phyloP scores from a whole-genome alignment of 2,329 filamentous ascomycete genomes.

The Aureobasidium sp. region DNA sequence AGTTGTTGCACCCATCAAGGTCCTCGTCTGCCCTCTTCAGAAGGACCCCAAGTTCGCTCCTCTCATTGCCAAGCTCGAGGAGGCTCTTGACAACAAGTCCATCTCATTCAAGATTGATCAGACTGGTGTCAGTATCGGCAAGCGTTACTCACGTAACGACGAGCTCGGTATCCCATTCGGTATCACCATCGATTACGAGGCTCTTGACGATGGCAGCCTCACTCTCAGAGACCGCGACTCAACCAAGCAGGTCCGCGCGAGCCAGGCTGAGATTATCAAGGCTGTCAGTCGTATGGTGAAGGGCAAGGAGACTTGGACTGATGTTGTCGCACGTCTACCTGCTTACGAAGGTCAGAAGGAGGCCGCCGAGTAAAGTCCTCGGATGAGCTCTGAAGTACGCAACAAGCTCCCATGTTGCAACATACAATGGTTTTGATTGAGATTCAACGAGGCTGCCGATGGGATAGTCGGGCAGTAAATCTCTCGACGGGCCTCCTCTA shows the following conservation, averaged over 20 bases:
- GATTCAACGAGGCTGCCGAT: not conserved
- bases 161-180: conserved; percentile 95
- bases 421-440: not conserved
- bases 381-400: not conserved
- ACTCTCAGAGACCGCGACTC: conserved; percentile 93
- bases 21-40: conserved; percentile 91
- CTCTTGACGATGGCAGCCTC: conserved; percentile 84
- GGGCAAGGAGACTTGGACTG: conserved; percentile 71
- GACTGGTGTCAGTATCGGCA: conserved; percentile 92
- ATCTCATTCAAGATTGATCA: conserved; percentile 91
- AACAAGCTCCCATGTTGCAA: not conserved
- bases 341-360: conserved; percentile 78
- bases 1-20: conserved; percentile 91
- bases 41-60: conserved; percentile 83
- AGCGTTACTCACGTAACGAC: conserved; percentile 95
- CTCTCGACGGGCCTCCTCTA: too few species aligned
- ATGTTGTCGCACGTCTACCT: conserved; percentile 82
- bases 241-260: conserved; percentile 89
- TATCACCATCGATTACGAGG: conserved; percentile 97
- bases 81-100: conserved; percentile 78
- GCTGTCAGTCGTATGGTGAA: conserved; percentile 73
- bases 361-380: not conserved
- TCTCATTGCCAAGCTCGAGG: conserved; percentile 76
- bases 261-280: conserved; percentile 80
- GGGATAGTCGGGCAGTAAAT: not conserved